Evolutionary conservation across 495 filamentous ascomycete genomes (phyloP).

Genomic region (Xanthoparmelia taractica): DNA sequence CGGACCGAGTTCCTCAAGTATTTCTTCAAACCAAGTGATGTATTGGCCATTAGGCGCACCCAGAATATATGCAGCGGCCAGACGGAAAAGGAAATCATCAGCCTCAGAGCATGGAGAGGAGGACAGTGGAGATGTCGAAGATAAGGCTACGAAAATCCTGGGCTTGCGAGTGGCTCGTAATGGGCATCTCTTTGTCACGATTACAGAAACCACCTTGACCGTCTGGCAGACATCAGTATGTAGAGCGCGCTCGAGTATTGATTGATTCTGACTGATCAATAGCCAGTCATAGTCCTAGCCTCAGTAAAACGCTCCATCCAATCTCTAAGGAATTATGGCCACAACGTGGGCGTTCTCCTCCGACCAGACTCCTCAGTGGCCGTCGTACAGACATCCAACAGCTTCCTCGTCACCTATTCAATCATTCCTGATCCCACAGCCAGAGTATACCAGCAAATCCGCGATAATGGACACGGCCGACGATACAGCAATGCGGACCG

Average conservation of each 20-base stretch:
- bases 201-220: conserved; percentile 72
- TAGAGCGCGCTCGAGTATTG: conserved; percentile 17
- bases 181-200: conserved; percentile 81
- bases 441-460: conserved; percentile 75
- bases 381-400: conserved; percentile 79
- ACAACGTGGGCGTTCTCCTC: conserved; percentile 74
- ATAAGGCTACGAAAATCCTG: conserved; percentile 44
- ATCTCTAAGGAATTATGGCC: conserved; percentile 76
- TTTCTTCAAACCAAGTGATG: conserved; percentile 51
- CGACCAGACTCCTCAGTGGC: conserved; percentile 87
- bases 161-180: conserved; percentile 70
- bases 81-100: conserved; percentile 37
- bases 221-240: conserved; percentile 93
- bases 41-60: conserved; percentile 96
- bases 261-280: conserved; percentile 31
- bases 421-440: conserved; percentile 76
- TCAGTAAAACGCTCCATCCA: conserved; percentile 69
- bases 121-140: conserved; percentile 21
- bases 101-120: conserved; percentile 36
- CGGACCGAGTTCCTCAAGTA: background rate
- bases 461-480: conserved; percentile 57
- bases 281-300: conserved; percentile 87
- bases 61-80: conserved; percentile 73
- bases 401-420: conserved; percentile 91
- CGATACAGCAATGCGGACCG: conserved; percentile 60